Evolutionary conservation across 306 rosid genomes (phyloP), one percentile per base, ranked within the genome.

Genomic region (Cicer yamashitae): DNA sequence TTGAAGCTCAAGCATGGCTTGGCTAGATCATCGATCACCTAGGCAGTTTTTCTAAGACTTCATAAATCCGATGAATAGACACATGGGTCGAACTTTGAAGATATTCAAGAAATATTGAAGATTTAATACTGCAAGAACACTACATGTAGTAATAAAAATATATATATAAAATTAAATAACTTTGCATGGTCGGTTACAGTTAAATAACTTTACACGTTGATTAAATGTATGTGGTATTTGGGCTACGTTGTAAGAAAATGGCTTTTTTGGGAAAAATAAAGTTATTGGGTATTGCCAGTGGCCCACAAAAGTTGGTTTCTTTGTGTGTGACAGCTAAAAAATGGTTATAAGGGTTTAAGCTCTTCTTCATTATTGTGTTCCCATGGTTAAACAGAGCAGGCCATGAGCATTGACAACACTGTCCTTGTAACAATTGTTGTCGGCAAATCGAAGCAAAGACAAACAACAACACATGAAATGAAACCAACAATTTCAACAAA

Each of bases 361-460:
- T 75, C 64, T 59, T 70, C 22, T 75, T 78, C 25, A 62, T 62
- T 62, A 14, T 14, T 17, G 20, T 43, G 70, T 43, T 65, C 38
- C 70, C 51, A 40, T 40, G 52, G 13, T 11, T 22, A 13, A 54
- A 34, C 61, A 54, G 20, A 46, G 17, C 48, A 54, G 17, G 65
- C 14, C 76, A 62, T 51, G 44, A 38, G 34, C 51, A 54, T 63
- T 75, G 75, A 74, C 81, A 63, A 70, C 68, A 38, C 3, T 59
- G 59, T 51, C 48, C 71, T 53, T 22, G n/a, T 40, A 15, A 70
- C 62, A 34, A 63, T 18, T 53, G 7, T 10, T 75, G 73, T 79
- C 72, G 73, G 68, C 53, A 64, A 62, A 75, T 70, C 30, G 7
- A 50, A 71, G 34, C 81, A 81, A 56, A 60, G 38, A 15, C 14